Evolutionary conservation across 805 yeast genomes (phyloP).

Genomic region (Suhomyces tanzawaensis): DNA sequence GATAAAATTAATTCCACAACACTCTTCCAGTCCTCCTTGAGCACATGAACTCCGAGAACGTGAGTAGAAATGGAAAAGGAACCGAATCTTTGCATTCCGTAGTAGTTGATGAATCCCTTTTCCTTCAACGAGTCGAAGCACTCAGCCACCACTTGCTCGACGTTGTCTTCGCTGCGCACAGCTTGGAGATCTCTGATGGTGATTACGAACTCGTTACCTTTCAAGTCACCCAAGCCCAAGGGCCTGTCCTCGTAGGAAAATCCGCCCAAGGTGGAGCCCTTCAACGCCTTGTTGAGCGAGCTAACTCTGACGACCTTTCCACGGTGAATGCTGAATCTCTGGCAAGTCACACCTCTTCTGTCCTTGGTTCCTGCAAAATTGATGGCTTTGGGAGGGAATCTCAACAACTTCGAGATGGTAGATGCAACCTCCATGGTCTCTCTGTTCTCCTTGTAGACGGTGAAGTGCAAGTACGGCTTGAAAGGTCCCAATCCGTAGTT

Average conservation of each 20-base stretch:
- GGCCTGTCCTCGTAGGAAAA: constrained; percentile 63
- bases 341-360: constrained; percentile 93
- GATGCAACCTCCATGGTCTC: constrained; percentile 96
- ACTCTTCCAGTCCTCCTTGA: constrained; percentile 71
- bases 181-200: constrained; percentile 72
- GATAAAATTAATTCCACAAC: constrained; percentile 78
- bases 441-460: constrained; percentile 88
- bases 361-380: constrained; percentile 96
- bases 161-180: constrained; percentile 24
- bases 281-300: constrained; percentile 69
- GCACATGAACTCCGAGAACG: constrained; percentile 68
- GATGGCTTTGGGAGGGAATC: constrained; percentile 67
- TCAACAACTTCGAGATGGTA: constrained; percentile 65
- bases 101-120: constrained; percentile 88
- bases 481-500: constrained; percentile 74
- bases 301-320: constrained; percentile 73
- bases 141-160: constrained; percentile 47
- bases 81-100: constrained; percentile 98
- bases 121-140: constrained; percentile 58
- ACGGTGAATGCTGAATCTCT: constrained; percentile 65
- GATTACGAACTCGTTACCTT: constrained; percentile 86
- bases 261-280: constrained; percentile 78
- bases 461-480: constrained; percentile 68
- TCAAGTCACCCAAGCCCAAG: constrained; percentile 75
- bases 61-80: constrained; percentile 94